Percentiles rank a stretch among this genome's conserved stretches.
These are phyloP conservation scores for Curvularia spicifera DNA, from an alignment of 2,329 filamentous ascomycete genomes.

Conservation along the genomic window DNA sequence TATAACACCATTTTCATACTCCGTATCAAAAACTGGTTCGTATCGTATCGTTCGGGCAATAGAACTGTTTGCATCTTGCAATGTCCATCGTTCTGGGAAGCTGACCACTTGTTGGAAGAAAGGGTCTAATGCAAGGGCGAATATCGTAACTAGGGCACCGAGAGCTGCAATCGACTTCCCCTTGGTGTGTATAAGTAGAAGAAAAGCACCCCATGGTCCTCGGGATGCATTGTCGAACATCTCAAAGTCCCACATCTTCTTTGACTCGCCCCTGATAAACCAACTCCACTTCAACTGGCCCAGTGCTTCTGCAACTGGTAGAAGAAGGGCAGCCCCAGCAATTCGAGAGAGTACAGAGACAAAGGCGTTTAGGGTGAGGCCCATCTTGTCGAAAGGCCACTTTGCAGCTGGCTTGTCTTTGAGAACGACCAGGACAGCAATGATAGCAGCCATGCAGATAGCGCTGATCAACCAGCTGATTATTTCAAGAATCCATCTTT, in stretches of 20 bases:
- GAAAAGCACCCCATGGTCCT: slow-evolving; percentile 35
- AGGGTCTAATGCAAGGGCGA: no score
- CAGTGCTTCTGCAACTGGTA: slow-evolving; percentile 40
- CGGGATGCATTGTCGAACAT: slow-evolving; percentile 44
- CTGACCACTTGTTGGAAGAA: no score
- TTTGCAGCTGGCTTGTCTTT: slow-evolving; percentile 9
- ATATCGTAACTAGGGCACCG: no score
- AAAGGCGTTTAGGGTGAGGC: slow-evolving; percentile 37
- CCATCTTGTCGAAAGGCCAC: slow-evolving; percentile 20
- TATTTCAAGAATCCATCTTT: slow-evolving; percentile 36
- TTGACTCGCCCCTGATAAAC: slow-evolving; percentile 33
- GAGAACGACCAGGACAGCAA: slow-evolving; percentile 20
- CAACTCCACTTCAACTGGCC: slow-evolving; percentile 49
- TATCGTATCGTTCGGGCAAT: not conserved
- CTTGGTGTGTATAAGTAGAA: slow-evolving; percentile 23
- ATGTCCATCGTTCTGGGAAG: no score
- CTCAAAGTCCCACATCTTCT: slow-evolving; percentile 46
- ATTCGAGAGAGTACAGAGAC: slow-evolving; percentile 39
- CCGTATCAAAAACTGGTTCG: not conserved
- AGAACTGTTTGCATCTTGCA: not conserved
- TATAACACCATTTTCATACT: not conserved
- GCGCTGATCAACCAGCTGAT: slow-evolving; percentile 38
- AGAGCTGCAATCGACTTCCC: no score
- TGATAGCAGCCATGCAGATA: slow-evolving; percentile 30
- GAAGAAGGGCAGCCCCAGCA: slow-evolving; percentile 35